Conservation (phyloP, 2,329 filamentous ascomycete species). For the Falciphora oryzae region DNA sequence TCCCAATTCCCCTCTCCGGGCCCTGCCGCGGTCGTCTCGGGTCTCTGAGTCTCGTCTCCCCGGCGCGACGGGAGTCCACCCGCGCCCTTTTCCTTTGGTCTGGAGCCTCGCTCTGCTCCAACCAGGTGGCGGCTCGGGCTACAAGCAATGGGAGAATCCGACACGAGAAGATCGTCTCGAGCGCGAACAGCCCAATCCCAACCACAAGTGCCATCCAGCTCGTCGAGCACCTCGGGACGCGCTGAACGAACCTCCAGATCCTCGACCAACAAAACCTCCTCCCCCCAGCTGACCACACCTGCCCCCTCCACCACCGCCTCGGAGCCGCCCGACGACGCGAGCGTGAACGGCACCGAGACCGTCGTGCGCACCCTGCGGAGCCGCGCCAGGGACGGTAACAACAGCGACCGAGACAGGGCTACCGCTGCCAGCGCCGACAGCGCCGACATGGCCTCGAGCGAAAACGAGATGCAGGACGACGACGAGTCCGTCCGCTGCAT, state of each 20-base stretch:
- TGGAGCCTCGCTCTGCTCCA: neutral
- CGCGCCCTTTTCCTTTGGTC: neutral
- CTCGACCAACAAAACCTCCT: conserved; percentile 64
- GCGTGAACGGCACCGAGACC: conserved; percentile 51
- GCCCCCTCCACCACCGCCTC: conserved; percentile 64
- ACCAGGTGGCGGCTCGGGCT: conserved; percentile 25
- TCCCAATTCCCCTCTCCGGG: neutral
- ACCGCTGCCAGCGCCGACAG: conserved; percentile 32
- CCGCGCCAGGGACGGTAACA: conserved; percentile 51
- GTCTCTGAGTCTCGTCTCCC: neutral
- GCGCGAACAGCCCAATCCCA: conserved; percentile 73
- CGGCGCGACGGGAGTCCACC: neutral
- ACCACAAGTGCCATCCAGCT: conserved; percentile 71
- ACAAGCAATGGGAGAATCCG: conserved; percentile 53
- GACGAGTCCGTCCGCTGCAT: conserved; percentile 95
- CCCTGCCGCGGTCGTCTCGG: neutral
- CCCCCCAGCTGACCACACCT: conserved; percentile 66
- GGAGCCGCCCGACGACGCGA: conserved; percentile 57
- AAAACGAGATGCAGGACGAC: conserved; percentile 70
- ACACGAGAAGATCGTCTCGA: conserved; percentile 86
- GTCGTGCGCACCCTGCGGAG: conserved; percentile 72
- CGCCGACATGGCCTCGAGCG: conserved; percentile 54
- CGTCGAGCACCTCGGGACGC: conserved; percentile 68
- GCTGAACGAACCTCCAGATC: conserved; percentile 68
- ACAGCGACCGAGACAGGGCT: conserved; percentile 49